Conservation (phyloP, 805 yeast species). For the Nakazawaea pomicola region DNA sequence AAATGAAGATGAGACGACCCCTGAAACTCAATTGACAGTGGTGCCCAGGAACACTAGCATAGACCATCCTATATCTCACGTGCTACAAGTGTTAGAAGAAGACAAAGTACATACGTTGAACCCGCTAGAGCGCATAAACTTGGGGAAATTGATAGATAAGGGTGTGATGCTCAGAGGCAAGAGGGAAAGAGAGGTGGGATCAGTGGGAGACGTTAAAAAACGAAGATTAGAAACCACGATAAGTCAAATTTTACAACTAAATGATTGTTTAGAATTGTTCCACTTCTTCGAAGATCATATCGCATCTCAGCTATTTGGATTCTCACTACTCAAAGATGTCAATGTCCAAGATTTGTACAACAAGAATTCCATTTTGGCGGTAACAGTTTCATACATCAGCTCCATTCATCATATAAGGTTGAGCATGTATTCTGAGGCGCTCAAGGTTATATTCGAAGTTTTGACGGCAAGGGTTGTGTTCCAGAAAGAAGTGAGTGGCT, state of each 20-base stretch:
- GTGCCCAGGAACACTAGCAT: constrained; percentile 13
- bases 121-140: not conserved
- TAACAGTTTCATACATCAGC: constrained; percentile 57
- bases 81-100: not conserved
- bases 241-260: constrained; percentile 8
- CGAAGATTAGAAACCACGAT: too few relatives aligned
- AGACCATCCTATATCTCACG: not conserved
- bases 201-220: too few relatives aligned
- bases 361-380: constrained; percentile 44
- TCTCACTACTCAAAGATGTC: constrained; percentile 45
- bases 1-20: constrained; percentile 1
- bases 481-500: too few relatives aligned
- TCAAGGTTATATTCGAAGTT: constrained; percentile 25
- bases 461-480: constrained; percentile 26
- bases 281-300: constrained; percentile 48
- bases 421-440: constrained; percentile 18
- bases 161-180: not conserved
- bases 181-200: not conserved
- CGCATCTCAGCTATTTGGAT: constrained; percentile 63
- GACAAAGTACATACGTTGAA: not conserved
- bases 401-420: constrained; percentile 51
- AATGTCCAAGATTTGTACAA: constrained; percentile 44
- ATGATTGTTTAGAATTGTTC: constrained; percentile 32
- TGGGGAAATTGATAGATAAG: not conserved
- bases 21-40: not conserved